Evolutionary conservation across 495 filamentous ascomycete species (phyloP).

Genomic region (Penicillium paradoxum): DNA sequence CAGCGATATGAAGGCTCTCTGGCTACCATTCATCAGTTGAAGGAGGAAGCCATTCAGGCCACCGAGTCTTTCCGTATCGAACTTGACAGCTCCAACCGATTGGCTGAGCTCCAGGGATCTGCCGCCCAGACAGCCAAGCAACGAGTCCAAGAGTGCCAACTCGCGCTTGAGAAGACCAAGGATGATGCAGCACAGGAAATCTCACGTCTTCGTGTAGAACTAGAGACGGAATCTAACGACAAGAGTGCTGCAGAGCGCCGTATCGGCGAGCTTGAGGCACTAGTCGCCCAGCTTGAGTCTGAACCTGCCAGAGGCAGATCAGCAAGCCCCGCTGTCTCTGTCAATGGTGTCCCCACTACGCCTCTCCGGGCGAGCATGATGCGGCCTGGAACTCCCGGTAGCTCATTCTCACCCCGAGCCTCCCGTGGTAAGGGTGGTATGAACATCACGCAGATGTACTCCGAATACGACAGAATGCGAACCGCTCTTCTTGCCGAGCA

Average conservation of each 20-base stretch:
- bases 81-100: slow-evolving; percentile 68
- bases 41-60: slow-evolving; percentile 71
- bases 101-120: slow-evolving; percentile 81
- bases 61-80: slow-evolving; percentile 81
- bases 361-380: slow-evolving; percentile 34
- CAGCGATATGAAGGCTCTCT: slow-evolving; percentile 82
- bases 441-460: slow-evolving; percentile 63
- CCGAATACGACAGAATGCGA: slow-evolving; percentile 59
- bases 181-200: slow-evolving; percentile 79
- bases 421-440: slow-evolving; percentile 53
- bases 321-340: slow-evolving; percentile 48
- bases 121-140: slow-evolving; percentile 74
- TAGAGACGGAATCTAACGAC: slow-evolving; percentile 73
- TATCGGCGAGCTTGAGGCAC: slow-evolving; percentile 68
- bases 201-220: slow-evolving; percentile 68
- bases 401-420: slow-evolving; percentile 52
- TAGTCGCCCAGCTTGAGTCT: slow-evolving; percentile 63
- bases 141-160: slow-evolving; percentile 76
- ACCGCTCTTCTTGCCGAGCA: slow-evolving; percentile 59
- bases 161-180: slow-evolving; percentile 67
- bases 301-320: slow-evolving; percentile 34
- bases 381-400: slow-evolving; percentile 41
- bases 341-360: slow-evolving; percentile 47
- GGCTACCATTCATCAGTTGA: slow-evolving; percentile 71
- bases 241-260: slow-evolving; percentile 64